Percentiles rank a stretch among this genome's conserved stretches.
Conservation (phyloP, 352 stramenopile species). For the Hyphochytrium catenoides region DNA sequence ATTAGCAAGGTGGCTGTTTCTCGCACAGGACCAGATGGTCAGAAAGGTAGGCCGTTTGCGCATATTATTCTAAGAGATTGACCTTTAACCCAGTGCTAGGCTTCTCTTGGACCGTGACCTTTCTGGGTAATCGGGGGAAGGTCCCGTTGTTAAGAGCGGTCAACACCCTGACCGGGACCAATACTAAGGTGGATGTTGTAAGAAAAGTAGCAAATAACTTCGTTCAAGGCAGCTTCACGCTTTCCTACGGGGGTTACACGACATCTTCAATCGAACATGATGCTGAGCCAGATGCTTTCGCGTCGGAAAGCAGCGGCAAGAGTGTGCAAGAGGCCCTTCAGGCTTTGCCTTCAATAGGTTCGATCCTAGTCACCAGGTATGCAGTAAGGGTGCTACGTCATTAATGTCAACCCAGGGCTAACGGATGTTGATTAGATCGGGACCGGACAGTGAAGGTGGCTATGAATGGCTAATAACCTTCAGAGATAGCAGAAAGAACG, state of each 20-base stretch:
- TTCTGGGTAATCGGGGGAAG: constrained; percentile 33
- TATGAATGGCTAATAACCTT: constrained; percentile 8
- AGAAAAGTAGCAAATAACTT: constrained; percentile 42
- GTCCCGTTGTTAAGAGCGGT: constrained; percentile 25
- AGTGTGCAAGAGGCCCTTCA: constrained; percentile 45
- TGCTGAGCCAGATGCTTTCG: constrained; percentile 14
- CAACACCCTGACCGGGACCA: constrained; percentile 30
- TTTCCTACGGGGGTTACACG: constrained; percentile 18
- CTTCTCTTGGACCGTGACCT: no score
- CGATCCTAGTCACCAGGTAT: constrained; percentile 18
- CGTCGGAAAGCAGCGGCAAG: constrained; percentile 20
- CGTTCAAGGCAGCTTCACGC: constrained; percentile 28
- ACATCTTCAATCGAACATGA: constrained; percentile 22
- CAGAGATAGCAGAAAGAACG: constrained; percentile 3
- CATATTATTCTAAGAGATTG: no score
- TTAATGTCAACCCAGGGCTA: no score
- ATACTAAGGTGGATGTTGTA: constrained; percentile 21
- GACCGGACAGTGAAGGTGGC: constrained; percentile 7
- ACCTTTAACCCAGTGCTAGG: no score
- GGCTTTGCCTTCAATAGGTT: constrained; percentile 22
- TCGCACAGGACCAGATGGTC: constrained; percentile 17
- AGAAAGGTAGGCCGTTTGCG: no score
- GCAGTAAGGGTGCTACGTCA: no score
- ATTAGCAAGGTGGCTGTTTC: constrained; percentile 29
- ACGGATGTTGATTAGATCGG: no score